A percentile compares a stretch with the other conserved stretches of the same genome.
Evolutionary conservation across 768 basidiomycete genomes (phyloP).

Genomic region (Podaxis mareebaensis): DNA sequence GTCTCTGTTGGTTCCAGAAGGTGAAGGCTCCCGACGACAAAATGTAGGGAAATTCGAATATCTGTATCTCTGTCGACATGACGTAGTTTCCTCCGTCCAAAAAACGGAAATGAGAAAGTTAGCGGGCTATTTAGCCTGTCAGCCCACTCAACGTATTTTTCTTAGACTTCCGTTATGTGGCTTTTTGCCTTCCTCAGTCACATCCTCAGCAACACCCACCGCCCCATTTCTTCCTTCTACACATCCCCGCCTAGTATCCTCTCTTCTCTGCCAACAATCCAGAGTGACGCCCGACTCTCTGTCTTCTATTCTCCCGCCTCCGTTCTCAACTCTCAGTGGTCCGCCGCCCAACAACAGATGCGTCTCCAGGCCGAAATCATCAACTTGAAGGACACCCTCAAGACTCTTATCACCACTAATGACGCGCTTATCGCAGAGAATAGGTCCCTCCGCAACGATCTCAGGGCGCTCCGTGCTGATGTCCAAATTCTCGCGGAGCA

Average conservation of each 20-base stretch:
- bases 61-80: no score
- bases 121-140: neutral
- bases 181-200: neutral
- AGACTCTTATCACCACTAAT: neutral
- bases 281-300: neutral
- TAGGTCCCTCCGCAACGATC: neutral
- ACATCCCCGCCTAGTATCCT: neutral
- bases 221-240: neutral
- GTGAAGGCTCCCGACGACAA: conserved; percentile 2
- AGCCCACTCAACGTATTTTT: neutral
- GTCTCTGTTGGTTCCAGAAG: conserved; percentile 11
- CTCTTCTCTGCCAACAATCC: neutral
- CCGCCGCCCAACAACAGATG: conserved; percentile 2
- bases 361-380: conserved; percentile 7
- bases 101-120: no score
- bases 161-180: conserved; percentile 2
- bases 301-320: conserved; percentile 6
- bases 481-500: neutral
- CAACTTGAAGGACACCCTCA: neutral
- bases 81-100: no score
- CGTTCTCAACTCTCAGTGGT: conserved; percentile 7
- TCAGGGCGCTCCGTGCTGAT: neutral
- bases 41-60: neutral
- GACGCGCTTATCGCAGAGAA: neutral
- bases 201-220: neutral